phyloP scores from a whole-genome alignment of 2,329 filamentous ascomycete species.

The Neofusicoccum parvum region DNA sequence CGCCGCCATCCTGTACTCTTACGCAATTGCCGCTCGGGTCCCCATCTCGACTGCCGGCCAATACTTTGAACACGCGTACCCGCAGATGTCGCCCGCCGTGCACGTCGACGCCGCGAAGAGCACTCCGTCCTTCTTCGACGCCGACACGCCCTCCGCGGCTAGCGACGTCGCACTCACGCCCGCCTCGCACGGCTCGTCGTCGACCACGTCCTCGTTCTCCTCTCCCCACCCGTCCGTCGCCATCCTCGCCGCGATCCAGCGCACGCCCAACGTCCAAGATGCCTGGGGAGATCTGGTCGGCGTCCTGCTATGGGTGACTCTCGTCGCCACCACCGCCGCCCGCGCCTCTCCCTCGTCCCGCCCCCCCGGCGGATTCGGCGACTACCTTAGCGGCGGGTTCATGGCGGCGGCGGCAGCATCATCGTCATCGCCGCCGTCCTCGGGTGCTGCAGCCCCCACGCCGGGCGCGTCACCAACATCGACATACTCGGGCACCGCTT shows the following conservation, averaged over 20 bases:
- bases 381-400: not conserved
- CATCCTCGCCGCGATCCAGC: slow-evolving; percentile 18
- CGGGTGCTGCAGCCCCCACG: not conserved
- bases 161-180: not conserved
- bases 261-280: slow-evolving; percentile 28
- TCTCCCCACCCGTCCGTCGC: slow-evolving; percentile 15
- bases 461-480: not conserved
- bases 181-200: not conserved
- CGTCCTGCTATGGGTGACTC: slow-evolving; percentile 34
- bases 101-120: not conserved
- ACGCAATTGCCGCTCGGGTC: slow-evolving; percentile 14
- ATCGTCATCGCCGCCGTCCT: not conserved
- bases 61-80: slow-evolving; percentile 12
- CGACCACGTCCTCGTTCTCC: not conserved
- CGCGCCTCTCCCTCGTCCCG: slow-evolving; percentile 7
- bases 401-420: not conserved
- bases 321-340: slow-evolving; percentile 34
- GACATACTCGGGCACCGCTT: not conserved
- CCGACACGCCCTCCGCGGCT: not conserved
- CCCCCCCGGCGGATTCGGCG: not conserved
- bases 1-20: slow-evolving; percentile 19
- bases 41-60: slow-evolving; percentile 18
- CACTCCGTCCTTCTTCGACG: not conserved
- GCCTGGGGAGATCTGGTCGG: slow-evolving; percentile 38
- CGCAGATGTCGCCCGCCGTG: slow-evolving; percentile 1